A percentile compares a stretch with the other conserved stretches of the same genome.
Conservation (phyloP, 768 basidiomycete genomes). For the Suillus sp. region DNA sequence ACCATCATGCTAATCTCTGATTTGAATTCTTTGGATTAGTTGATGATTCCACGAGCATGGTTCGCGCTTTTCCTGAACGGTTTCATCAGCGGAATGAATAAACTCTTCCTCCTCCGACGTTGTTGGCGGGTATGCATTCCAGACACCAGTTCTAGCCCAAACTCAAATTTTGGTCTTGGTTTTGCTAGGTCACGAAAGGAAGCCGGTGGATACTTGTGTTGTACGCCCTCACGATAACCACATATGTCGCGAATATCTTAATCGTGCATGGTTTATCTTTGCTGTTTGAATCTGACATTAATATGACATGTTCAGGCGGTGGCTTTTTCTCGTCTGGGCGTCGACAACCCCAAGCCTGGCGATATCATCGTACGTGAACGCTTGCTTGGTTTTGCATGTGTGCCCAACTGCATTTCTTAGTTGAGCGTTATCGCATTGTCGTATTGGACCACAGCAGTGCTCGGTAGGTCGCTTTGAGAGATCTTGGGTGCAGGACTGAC, state of each 20-base stretch:
- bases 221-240: conserved; percentile 34
- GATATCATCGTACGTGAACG: not conserved
- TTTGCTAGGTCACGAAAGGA: conserved; percentile 42
- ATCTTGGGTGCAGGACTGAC: not conserved
- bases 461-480: conserved; percentile 30
- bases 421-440: conserved; percentile 44
- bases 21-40: conserved; percentile 13
- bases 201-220: conserved; percentile 41
- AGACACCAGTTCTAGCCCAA: not conserved
- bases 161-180: not conserved
- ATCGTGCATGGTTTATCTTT: conserved; percentile 28
- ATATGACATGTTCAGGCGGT: not conserved
- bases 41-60: conserved; percentile 42
- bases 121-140: conserved; percentile 50
- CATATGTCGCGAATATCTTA: conserved; percentile 42
- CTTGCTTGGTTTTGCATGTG: not conserved
- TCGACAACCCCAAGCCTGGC: not conserved
- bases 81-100: conserved; percentile 46
- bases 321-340: not conserved
- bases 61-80: conserved; percentile 52
- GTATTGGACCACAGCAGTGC: conserved; percentile 47
- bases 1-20: not conserved
- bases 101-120: conserved; percentile 49
- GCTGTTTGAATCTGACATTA: not conserved
- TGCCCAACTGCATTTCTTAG: not conserved